phyloP scores from a whole-genome alignment of 2,329 filamentous ascomycete species.

The Colletotrichum abscissum region DNA sequence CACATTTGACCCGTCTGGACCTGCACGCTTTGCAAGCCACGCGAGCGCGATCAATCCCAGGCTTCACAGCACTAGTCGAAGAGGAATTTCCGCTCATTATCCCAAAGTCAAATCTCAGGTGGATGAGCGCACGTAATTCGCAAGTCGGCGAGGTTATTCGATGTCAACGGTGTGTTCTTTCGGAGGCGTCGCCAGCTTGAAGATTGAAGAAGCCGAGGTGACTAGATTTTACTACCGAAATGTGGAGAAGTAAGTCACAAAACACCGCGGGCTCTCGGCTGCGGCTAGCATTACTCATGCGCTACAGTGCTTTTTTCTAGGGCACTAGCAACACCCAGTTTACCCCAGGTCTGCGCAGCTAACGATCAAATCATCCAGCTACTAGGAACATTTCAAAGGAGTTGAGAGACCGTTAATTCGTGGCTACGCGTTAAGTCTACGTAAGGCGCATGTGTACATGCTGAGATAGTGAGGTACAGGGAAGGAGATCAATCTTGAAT shows the following conservation, averaged over 20 bases:
- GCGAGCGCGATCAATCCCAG: constrained; percentile 35
- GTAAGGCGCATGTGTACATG: background rate
- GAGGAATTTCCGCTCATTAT: background rate
- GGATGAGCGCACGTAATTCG: background rate
- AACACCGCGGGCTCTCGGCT: background rate
- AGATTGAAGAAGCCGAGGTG: background rate
- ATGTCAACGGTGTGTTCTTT: background rate
- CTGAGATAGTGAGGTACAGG: background rate
- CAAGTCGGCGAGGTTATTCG: background rate
- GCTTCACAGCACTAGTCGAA: background rate
- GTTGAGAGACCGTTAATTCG: background rate
- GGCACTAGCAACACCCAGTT: background rate
- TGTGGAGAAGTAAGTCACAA: background rate
- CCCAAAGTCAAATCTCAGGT: background rate
- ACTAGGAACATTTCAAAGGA: background rate
- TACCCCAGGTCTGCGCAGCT: background rate
- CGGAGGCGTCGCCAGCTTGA: background rate
- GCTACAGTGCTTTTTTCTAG: background rate
- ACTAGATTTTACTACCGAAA: constrained; percentile 19
- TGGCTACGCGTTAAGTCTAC: background rate
- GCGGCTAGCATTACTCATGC: background rate
- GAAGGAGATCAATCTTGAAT: background rate
- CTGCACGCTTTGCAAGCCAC: constrained; percentile 28
- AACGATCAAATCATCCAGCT: no score
- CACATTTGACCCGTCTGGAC: constrained; percentile 22